A percentile compares a stretch with the other conserved stretches of the same genome.
Conservation (phyloP, 148 eudicot genomes). For the Heliosperma pusillum region DNA sequence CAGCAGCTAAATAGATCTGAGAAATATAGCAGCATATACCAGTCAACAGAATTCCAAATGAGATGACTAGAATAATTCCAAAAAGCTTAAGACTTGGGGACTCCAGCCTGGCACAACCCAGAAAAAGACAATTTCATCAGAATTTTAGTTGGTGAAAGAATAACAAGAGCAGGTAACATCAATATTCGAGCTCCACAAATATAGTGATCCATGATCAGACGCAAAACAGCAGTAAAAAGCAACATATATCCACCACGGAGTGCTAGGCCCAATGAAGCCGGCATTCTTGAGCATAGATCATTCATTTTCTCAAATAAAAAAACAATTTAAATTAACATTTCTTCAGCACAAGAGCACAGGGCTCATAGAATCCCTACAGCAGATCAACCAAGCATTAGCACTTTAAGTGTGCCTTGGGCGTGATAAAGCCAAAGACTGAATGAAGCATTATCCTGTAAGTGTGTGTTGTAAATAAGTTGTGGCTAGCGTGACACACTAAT, state of each 20-base stretch:
- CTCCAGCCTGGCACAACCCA: constrained; percentile 62
- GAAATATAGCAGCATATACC: constrained; percentile 40
- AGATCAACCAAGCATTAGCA: no score
- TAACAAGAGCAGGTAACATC: not conserved
- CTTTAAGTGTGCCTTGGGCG: no score
- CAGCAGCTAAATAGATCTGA: constrained; percentile 4
- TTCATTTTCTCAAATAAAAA: no score
- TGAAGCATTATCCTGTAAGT: no score
- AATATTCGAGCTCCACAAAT: not conserved
- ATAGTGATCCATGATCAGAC: not conserved
- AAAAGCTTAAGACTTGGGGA: constrained; percentile 82
- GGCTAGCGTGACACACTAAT: no score
- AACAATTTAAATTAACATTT: no score
- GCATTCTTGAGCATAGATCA: no score
- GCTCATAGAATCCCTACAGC: no score
- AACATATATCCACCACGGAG: not conserved
- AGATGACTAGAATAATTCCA: constrained; percentile 84
- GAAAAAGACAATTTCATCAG: not conserved
- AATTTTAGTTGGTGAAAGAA: not conserved
- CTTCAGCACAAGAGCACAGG: no score
- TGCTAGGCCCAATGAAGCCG: no score
- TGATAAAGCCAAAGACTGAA: no score
- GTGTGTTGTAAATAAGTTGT: no score
- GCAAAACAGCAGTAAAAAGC: not conserved
- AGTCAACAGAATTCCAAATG: constrained; percentile 73